phyloP scores from a whole-genome alignment of 768 basidiomycete genomes.

The Phanerochaete sordida region DNA sequence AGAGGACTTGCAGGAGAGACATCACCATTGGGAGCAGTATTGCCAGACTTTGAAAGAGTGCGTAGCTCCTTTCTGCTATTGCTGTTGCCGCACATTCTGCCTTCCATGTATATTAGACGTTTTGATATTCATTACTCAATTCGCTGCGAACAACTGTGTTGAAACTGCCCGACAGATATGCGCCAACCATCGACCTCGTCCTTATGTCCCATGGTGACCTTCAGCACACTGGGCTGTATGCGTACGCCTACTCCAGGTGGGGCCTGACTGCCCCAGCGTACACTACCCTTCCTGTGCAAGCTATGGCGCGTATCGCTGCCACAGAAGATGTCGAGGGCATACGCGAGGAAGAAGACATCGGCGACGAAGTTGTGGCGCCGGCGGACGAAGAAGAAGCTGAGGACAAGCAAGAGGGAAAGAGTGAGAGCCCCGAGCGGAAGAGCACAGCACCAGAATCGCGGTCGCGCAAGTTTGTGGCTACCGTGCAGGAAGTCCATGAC shows the following conservation, averaged over 20 bases:
- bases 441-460: slow-evolving; percentile 11
- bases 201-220: slow-evolving; percentile 94
- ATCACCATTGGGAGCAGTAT: slow-evolving; percentile 59
- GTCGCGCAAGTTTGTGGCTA: slow-evolving; percentile 63
- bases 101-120: not conserved
- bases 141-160: not conserved
- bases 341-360: slow-evolving; percentile 69
- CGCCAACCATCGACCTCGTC: slow-evolving; percentile 84
- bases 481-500: slow-evolving; percentile 81
- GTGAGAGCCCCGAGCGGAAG: slow-evolving; percentile 15
- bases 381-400: slow-evolving; percentile 10
- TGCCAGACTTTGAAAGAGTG: slow-evolving; percentile 66
- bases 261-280: slow-evolving; percentile 88
- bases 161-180: slow-evolving; percentile 43
- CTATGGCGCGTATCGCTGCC: slow-evolving; percentile 90
- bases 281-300: slow-evolving; percentile 91
- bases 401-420: slow-evolving; percentile 13
- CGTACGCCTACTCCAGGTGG: slow-evolving; percentile 88
- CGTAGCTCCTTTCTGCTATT: slow-evolving; percentile 23
- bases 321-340: slow-evolving; percentile 85
- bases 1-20: slow-evolving; percentile 28
- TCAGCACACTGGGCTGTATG: slow-evolving; percentile 85
- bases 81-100: not conserved
- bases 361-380: slow-evolving; percentile 28
- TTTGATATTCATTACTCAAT: not conserved